Conservation (phyloP, 257 asterid genomes). For the Osmanthus fragrans region DNA sequence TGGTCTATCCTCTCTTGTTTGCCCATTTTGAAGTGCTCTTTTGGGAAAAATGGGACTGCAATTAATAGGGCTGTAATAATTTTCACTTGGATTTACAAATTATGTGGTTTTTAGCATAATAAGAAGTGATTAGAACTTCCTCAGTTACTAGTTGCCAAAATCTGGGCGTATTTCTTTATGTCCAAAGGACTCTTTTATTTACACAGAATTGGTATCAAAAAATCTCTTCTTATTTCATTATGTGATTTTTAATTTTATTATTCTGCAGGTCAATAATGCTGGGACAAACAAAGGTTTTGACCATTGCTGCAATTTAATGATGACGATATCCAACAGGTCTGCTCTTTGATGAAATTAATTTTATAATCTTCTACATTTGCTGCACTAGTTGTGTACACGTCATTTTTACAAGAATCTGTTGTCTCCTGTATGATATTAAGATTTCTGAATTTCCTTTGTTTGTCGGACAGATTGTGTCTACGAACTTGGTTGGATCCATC, state of each 20-base stretch:
- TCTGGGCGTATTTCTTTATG: no score
- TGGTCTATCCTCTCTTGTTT: not conserved
- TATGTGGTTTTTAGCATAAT: not conserved
- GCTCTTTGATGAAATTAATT: constrained; percentile 17
- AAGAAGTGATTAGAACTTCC: no score
- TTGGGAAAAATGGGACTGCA: not conserved
- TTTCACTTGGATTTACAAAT: not conserved
- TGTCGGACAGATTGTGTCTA: constrained; percentile 77
- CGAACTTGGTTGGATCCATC: constrained; percentile 91
- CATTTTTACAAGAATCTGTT: not conserved
- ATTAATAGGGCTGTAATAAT: not conserved
- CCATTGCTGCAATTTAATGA: constrained; percentile 84
- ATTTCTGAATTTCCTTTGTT: constrained; percentile 18
- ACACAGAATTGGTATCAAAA: not conserved
- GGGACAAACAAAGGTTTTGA: constrained; percentile 97
- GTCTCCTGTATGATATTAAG: constrained; percentile 9
- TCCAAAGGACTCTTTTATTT: not conserved
- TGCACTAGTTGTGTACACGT: not conserved
- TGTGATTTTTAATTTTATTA: constrained; percentile 10
- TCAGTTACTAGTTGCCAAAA: no score
- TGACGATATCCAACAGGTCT: constrained; percentile 84
- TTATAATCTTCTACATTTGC: not conserved
- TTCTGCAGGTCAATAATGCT: constrained; percentile 81
- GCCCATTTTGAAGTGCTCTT: not conserved
- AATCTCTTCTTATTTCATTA: not conserved